Conservation (phyloP, 176 grass and related monocot genomes). For the Melocanna baccifera region DNA sequence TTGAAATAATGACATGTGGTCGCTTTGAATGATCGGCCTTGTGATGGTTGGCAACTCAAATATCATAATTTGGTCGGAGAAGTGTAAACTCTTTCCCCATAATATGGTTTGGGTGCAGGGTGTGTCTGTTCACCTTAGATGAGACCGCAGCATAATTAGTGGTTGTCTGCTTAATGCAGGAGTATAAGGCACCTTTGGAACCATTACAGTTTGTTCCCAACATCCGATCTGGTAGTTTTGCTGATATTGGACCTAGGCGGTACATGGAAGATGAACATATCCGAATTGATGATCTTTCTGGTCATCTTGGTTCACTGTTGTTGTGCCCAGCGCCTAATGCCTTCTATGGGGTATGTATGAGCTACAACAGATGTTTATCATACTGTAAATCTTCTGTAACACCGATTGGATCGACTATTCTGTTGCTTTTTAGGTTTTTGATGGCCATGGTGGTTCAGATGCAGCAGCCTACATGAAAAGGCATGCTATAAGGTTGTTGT, state of each 20-base stretch:
- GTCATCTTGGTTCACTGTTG: conserved; percentile 55
- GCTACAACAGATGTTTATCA: neutral
- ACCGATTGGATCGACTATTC: neutral
- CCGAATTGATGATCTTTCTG: conserved; percentile 75
- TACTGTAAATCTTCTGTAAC: conserved; percentile 10
- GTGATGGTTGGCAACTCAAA: neutral
- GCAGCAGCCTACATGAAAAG: conserved; percentile 83
- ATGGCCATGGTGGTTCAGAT: conserved; percentile 87
- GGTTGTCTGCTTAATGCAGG: conserved; percentile 42
- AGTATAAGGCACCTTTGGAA: conserved; percentile 33
- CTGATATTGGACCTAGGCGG: conserved; percentile 71
- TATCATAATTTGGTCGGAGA: neutral
- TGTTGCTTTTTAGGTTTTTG: conserved; percentile 63
- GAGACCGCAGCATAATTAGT: neutral
- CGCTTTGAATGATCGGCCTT: neutral
- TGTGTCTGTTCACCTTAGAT: neutral
- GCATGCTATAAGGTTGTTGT: conserved; percentile 65
- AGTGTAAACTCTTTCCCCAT: neutral
- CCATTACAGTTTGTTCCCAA: conserved; percentile 48
- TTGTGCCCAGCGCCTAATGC: conserved; percentile 61
- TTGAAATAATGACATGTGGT: neutral
- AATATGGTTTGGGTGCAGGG: neutral
- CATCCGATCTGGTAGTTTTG: conserved; percentile 76
- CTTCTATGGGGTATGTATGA: conserved; percentile 69
- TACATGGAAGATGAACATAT: conserved; percentile 98